These are phyloP conservation scores for Tribonema minus DNA, from an alignment of 108 stramenopile genomes.

Conservation along the genomic window DNA sequence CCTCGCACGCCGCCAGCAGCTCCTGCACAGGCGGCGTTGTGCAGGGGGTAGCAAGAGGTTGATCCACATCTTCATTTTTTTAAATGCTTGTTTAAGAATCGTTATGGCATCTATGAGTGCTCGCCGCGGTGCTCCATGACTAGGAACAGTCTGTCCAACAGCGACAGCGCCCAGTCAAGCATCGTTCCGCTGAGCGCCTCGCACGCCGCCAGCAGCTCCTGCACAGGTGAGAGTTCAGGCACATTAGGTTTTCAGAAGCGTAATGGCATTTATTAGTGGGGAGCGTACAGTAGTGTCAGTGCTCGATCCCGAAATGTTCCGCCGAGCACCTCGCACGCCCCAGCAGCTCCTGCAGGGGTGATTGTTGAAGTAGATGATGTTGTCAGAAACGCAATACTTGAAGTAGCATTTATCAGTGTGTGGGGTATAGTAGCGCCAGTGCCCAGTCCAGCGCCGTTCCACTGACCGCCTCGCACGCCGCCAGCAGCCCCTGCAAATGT, in stretches of 20 bases:
- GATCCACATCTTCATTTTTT: too few relatives aligned
- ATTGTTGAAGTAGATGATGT: too few relatives aligned
- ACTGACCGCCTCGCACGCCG: conserved; percentile 7
- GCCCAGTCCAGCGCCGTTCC: conserved; percentile 33
- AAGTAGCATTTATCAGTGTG: too few relatives aligned
- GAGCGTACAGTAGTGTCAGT: conserved; percentile 11
- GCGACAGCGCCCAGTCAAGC: conserved; percentile 26
- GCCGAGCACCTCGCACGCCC: conserved; percentile 8
- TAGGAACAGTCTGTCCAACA: conserved; percentile 26
- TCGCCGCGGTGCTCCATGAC: too few relatives aligned
- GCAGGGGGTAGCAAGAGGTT: too few relatives aligned
- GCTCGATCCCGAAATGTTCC: conserved; percentile 29
- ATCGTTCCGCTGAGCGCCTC: conserved; percentile 14
- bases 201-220: conserved; percentile 4
- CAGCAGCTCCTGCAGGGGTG: conserved; percentile 5
- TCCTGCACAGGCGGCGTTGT: too few relatives aligned
- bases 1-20: conserved; percentile 9
- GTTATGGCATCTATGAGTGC: too few relatives aligned
- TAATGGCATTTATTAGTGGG: too few relatives aligned
- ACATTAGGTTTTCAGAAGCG: too few relatives aligned
- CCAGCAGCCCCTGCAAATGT: conserved; percentile 7
- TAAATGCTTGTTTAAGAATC: too few relatives aligned
- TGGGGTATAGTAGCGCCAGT: conserved; percentile 5
- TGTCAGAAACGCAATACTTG: too few relatives aligned
- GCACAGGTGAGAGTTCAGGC: too few relatives aligned